These are phyloP conservation scores for Linum tenue DNA, from an alignment of 345 rosid species.

Conservation along the genomic window DNA sequence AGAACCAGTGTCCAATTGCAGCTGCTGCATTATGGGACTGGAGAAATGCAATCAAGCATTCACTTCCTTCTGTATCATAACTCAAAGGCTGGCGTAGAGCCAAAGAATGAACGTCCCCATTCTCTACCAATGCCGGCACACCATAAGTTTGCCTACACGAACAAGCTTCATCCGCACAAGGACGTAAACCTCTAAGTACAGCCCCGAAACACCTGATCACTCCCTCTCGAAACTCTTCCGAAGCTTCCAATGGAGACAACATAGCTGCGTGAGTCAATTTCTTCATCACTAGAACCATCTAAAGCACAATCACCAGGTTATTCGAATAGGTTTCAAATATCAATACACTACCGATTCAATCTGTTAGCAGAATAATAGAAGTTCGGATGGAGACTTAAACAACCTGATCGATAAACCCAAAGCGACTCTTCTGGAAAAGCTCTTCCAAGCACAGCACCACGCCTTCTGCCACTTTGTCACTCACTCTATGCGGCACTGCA, in stretches of 20 bases:
- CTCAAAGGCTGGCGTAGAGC: constrained; percentile 17
- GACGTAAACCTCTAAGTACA: constrained; percentile 42
- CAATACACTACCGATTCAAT: neutral
- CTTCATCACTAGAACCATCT: constrained; percentile 76
- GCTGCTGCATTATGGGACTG: constrained; percentile 65
- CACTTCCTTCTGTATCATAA: constrained; percentile 29
- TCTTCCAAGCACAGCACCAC: constrained; percentile 70
- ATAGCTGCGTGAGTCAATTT: constrained; percentile 65
- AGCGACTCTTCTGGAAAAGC: constrained; percentile 54
- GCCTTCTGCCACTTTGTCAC: constrained; percentile 79
- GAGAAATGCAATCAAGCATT: constrained; percentile 71
- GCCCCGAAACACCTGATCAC: constrained; percentile 70
- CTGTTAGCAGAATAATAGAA: neutral
- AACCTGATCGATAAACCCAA: constrained; percentile 72
- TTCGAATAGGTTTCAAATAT: neutral
- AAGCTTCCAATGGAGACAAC: constrained; percentile 59
- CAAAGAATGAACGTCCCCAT: constrained; percentile 20
- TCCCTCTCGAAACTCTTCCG: constrained; percentile 93
- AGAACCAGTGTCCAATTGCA: constrained; percentile 93
- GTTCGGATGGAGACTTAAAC: neutral
- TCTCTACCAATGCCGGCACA: constrained; percentile 46
- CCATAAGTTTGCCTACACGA: constrained; percentile 43
- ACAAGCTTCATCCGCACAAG: constrained; percentile 54
- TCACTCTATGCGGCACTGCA: constrained; percentile 29
- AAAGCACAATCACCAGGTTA: constrained; percentile 13